A percentile compares a stretch with the other conserved stretches of the same genome.
Conservation (phyloP, 805 yeast genomes). For the Lipomyces chichibuensis region DNA sequence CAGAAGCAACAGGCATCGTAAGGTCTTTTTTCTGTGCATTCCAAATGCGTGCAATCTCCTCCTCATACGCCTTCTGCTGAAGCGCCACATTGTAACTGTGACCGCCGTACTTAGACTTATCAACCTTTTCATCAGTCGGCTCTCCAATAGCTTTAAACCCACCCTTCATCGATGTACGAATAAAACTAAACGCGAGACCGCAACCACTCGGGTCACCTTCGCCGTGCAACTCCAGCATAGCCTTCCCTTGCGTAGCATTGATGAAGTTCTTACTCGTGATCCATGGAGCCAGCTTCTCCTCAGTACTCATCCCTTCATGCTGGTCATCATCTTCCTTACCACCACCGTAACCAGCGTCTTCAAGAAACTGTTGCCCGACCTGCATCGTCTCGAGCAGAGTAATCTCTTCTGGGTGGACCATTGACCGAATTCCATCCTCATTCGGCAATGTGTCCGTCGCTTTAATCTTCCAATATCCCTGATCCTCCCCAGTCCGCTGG, state of each 20-base stretch:
- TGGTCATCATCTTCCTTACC: conserved; percentile 50
- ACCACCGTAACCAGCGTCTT: conserved; percentile 67
- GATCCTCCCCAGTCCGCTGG: conserved; percentile 91
- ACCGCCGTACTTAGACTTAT: conserved; percentile 55
- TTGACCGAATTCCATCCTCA: conserved; percentile 73
- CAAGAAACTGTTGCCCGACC: conserved; percentile 84
- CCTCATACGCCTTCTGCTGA: conserved; percentile 91
- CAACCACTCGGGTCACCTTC: conserved; percentile 94
- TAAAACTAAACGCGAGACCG: conserved; percentile 84
- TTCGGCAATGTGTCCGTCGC: conserved; percentile 65
- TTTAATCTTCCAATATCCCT: conserved; percentile 91
- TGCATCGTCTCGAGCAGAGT: conserved; percentile 88
- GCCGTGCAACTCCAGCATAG: conserved; percentile 93
- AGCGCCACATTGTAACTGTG: conserved; percentile 79
- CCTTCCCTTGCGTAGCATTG: conserved; percentile 93
- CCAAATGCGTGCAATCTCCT: conserved; percentile 89
- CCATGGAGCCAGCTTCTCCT: conserved; percentile 93
- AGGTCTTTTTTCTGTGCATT: conserved; percentile 59
- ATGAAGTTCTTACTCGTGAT: conserved; percentile 87
- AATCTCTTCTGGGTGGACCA: conserved; percentile 91
- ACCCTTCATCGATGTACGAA: conserved; percentile 93
- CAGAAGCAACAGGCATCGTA: conserved; percentile 5
- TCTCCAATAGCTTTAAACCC: conserved; percentile 62
- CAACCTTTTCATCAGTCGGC: conserved; percentile 47
- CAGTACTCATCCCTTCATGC: conserved; percentile 57